Evolutionary conservation across 2,329 filamentous ascomycete species (phyloP).

Genomic region (Graphiopsis chlorocephala): DNA sequence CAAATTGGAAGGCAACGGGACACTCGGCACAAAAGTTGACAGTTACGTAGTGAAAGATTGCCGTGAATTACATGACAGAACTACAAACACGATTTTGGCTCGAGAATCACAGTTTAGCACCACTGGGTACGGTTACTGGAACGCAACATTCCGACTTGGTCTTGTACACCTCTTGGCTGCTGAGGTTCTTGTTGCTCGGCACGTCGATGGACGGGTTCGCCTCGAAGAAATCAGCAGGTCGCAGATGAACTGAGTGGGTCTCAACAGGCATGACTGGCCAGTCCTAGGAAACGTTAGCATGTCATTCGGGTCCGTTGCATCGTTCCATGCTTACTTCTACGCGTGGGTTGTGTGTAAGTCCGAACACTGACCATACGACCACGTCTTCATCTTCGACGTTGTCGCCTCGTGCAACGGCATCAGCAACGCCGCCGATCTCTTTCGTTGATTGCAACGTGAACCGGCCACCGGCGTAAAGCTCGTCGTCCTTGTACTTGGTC

Average conservation of each 20-base stretch:
- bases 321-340: conserved; percentile 37
- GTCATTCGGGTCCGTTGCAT: conserved; percentile 34
- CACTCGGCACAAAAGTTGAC: no score
- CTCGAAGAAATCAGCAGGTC: conserved; percentile 54
- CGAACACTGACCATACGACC: conserved; percentile 51
- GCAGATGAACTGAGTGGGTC: conserved; percentile 47
- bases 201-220: conserved; percentile 55
- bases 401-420: conserved; percentile 44
- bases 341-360: conserved; percentile 51
- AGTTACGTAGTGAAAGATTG: no score
- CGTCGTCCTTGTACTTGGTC: conserved; percentile 49
- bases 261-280: conserved; percentile 53
- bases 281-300: conserved; percentile 37
- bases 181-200: conserved; percentile 29
- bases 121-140: neutral
- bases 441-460: conserved; percentile 48
- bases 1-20: no score
- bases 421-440: conserved; percentile 44
- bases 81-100: neutral
- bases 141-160: neutral
- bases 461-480: conserved; percentile 50
- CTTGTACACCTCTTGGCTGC: conserved; percentile 3
- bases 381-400: conserved; percentile 47
- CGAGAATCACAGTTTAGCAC: neutral
- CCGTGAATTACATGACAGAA: neutral